A percentile compares a stretch with the other conserved stretches of the same genome.
These are phyloP conservation scores for Centella asiatica DNA, from an alignment of 129 eudicot genomes.

Conservation along the genomic window DNA sequence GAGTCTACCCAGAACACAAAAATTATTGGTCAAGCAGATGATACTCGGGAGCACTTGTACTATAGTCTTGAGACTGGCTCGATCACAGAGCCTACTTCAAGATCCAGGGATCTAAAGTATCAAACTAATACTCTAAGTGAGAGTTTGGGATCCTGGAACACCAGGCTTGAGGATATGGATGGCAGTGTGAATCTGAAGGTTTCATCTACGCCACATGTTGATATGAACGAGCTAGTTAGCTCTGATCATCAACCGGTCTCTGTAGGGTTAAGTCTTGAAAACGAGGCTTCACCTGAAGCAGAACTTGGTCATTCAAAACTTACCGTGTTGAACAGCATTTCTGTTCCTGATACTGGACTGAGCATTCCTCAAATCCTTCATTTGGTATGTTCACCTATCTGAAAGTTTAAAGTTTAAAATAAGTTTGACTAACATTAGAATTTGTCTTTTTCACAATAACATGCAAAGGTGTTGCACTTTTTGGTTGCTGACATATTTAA, in stretches of 20 bases:
- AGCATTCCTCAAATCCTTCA: constrained; percentile 91
- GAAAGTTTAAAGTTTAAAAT: no score
- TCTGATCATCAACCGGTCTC: constrained; percentile 33
- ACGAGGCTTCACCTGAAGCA: constrained; percentile 33
- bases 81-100: constrained; percentile 33
- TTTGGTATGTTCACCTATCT: constrained; percentile 58
- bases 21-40: constrained; percentile 32
- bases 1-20: constrained; percentile 35
- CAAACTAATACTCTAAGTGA: constrained; percentile 17
- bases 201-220: constrained; percentile 42
- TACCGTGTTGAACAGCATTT: constrained; percentile 32
- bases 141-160: constrained; percentile 34
- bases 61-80: constrained; percentile 32
- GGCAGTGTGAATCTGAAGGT: constrained; percentile 28
- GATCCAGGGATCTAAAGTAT: constrained; percentile 38
- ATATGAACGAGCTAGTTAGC: constrained; percentile 39
- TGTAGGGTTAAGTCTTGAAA: constrained; percentile 29
- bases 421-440: no score
- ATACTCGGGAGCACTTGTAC: constrained; percentile 32
- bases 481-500: constrained; percentile 5
- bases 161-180: constrained; percentile 28
- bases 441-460: background rate
- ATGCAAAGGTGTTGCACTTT: background rate
- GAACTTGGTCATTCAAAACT: constrained; percentile 36
- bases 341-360: constrained; percentile 52